Conservation (phyloP, 345 rosid genomes). For the Physaria fendleri region DNA sequence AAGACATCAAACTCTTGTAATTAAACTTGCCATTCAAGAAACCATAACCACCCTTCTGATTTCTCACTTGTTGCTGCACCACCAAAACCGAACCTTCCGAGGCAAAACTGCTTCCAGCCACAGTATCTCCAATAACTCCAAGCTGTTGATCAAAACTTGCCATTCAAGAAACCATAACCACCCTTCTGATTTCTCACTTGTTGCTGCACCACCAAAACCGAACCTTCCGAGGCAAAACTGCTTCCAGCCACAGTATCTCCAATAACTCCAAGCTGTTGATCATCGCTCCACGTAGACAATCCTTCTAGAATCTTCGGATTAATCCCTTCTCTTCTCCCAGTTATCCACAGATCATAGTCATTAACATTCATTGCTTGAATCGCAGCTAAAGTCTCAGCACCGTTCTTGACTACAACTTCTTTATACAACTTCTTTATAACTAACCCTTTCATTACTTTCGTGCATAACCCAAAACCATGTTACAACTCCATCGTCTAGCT, state of each 20-base stretch:
- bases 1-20: constrained; percentile 14
- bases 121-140: constrained; percentile 58
- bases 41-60: constrained; percentile 26
- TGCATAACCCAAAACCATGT: constrained; percentile 77
- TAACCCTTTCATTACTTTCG: constrained; percentile 46
- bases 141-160: constrained; percentile 38
- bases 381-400: constrained; percentile 58
- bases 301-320: constrained; percentile 58
- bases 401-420: constrained; percentile 58
- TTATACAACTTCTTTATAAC: constrained; percentile 59
- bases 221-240: constrained; percentile 43
- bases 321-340: constrained; percentile 60
- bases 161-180: constrained; percentile 30
- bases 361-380: constrained; percentile 45
- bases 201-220: constrained; percentile 68
- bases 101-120: constrained; percentile 45
- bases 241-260: constrained; percentile 54
- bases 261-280: constrained; percentile 47
- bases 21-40: constrained; percentile 30
- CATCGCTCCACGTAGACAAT: constrained; percentile 48
- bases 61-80: constrained; percentile 58
- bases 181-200: constrained; percentile 39
- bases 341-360: constrained; percentile 58
- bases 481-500: constrained; percentile 66
- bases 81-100: constrained; percentile 56